These are phyloP conservation scores for Candida andamanensis DNA, from an alignment of 805 yeast genomes.

Conservation along the genomic window DNA sequence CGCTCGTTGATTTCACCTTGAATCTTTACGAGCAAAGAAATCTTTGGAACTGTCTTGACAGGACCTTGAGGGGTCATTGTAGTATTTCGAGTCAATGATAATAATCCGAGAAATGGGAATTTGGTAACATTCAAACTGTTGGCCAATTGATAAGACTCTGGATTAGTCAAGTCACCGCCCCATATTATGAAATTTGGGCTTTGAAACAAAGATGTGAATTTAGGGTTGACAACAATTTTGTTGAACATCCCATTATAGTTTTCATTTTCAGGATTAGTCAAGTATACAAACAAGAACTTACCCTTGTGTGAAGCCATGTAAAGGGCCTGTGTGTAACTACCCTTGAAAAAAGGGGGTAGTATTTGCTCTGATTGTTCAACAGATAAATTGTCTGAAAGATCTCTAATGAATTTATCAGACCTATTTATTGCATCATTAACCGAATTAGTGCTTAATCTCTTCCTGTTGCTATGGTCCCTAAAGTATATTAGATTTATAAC, in stretches of 20 bases:
- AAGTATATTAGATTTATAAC: constrained; percentile 21
- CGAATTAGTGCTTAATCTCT: constrained; percentile 4
- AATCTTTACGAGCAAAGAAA: constrained; percentile 55
- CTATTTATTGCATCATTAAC: constrained; percentile 47
- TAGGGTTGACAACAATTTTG: constrained; percentile 48
- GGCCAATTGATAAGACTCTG: constrained; percentile 82
- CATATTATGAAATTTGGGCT: constrained; percentile 57
- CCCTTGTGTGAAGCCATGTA: constrained; percentile 64
- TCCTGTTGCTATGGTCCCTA: constrained; percentile 14
- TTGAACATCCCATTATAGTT: constrained; percentile 49
- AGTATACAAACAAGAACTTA: constrained; percentile 65
- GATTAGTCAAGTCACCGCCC: constrained; percentile 82
- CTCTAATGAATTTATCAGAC: constrained; percentile 47
- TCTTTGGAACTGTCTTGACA: constrained; percentile 46
- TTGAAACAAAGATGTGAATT: constrained; percentile 38
- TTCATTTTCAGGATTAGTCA: constrained; percentile 71
- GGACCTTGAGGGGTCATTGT: constrained; percentile 54
- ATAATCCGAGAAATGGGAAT: constrained; percentile 77
- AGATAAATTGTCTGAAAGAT: constrained; percentile 42
- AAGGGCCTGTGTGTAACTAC: constrained; percentile 78
- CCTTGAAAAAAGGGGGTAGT: constrained; percentile 52
- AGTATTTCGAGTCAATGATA: constrained; percentile 60
- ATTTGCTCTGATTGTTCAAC: constrained; percentile 5
- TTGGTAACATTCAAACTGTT: constrained; percentile 64
- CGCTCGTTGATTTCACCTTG: constrained; percentile 57